Evolutionary conservation across 2,329 filamentous ascomycete species (phyloP), one percentile per base, ranked within the genome.

Genomic region (Exophiala sideris): DNA sequence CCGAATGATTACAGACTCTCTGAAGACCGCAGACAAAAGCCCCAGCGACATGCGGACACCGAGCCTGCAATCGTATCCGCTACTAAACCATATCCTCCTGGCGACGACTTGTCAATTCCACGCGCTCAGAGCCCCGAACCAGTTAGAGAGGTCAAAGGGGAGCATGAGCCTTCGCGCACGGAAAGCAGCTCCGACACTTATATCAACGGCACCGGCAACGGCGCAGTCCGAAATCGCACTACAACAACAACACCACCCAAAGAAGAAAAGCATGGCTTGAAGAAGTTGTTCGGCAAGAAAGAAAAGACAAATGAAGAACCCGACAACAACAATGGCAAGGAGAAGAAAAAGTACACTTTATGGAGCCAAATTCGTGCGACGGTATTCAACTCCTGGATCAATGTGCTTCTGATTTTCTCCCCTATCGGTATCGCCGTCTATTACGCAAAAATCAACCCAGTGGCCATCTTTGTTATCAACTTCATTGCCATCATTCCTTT

Each of bases 401-500:
- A 96, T 66, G 66, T 95, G 20, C 74, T 96, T 21, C 75, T 96
- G 18, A 48, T 96, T 12, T 84, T 86, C 18, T 62, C 58, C 14
- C 62, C 62, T 2, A 49, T 62, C 32, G 62, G 62, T 12, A 64
- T 65, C 35, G 87, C 81, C 1, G 70, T 92, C 48, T 82, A 88
- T 64, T 90, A 86, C 66, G 73, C 83, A 14, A 60, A 74, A 9
- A 73, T 87, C 48, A 76, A 80, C 65, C 76, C 79, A 2, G 77
- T 87, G 54, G 80, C 79, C 16, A 77, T 94, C 44, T 96, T 96
- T 66, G 82, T 91, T 52, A 81, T 96, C 71, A 96, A 96, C 74
- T 96, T 96, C 66, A 81, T 96, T 60, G 92, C 91, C 57, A 96
- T 96, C 63, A 86, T 96, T 55, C 91, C 91, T 0, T 78, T 96